Conservation (phyloP, 345 rosid species). For the Hirschfeldia incana region DNA sequence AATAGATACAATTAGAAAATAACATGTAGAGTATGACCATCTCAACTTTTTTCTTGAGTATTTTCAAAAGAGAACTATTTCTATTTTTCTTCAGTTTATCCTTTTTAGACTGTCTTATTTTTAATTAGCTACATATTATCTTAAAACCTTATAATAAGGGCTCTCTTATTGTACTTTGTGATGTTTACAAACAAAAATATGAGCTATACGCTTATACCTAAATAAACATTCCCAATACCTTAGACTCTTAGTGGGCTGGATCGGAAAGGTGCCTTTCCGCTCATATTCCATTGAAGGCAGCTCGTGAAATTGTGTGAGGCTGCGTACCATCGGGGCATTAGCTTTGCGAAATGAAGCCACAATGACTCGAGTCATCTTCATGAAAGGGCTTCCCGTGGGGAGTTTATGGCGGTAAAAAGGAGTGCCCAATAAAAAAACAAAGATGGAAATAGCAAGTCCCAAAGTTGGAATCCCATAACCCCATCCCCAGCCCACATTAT, state of each 20-base stretch:
- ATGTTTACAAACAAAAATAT: neutral
- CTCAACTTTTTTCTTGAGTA: neutral
- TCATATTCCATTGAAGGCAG: constrained; percentile 56
- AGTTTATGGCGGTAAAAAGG: constrained; percentile 68
- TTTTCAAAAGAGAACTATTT: neutral
- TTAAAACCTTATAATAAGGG: neutral
- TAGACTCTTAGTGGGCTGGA: constrained; percentile 56
- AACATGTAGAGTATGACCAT: neutral
- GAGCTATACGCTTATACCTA: neutral
- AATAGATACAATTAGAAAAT: neutral
- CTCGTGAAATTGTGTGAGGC: constrained; percentile 55
- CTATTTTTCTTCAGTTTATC: neutral
- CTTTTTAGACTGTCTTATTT: neutral
- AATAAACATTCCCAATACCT: constrained; percentile 39
- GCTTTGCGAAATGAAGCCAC: constrained; percentile 69
- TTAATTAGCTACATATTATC: neutral
- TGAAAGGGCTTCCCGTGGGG: constrained; percentile 76
- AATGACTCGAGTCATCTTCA: constrained; percentile 71
- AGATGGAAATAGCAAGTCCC: constrained; percentile 60
- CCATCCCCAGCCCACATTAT: constrained; percentile 79
- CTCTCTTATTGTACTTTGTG: neutral
- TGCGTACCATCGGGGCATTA: constrained; percentile 46
- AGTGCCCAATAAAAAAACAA: constrained; percentile 67
- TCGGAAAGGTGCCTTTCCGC: constrained; percentile 54
- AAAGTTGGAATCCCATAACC: constrained; percentile 82